Conservation (phyloP, 148 eudicot species). For the Silene latifolia region DNA sequence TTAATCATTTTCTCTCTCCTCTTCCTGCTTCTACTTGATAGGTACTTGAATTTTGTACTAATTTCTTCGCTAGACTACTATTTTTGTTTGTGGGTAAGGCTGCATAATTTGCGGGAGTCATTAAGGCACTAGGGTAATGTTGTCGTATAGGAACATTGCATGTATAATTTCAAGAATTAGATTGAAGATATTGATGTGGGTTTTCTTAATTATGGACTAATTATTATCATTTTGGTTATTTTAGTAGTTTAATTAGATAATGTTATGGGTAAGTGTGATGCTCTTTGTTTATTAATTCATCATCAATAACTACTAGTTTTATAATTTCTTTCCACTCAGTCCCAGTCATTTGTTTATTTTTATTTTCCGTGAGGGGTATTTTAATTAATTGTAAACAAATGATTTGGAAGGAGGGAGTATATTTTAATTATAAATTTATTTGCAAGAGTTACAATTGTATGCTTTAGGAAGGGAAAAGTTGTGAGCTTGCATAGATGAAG, state of each 20-base stretch:
- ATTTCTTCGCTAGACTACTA: background rate
- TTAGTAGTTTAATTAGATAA: too few species aligned
- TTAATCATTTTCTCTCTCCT: slow-evolving; percentile 10
- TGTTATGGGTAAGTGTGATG: background rate
- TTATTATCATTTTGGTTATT: background rate
- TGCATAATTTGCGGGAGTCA: too few species aligned
- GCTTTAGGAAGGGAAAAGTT: background rate
- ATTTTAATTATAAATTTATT: background rate
- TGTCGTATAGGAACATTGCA: background rate
- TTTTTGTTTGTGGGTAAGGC: background rate
- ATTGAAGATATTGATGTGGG: background rate
- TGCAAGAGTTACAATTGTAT: background rate
- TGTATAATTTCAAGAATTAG: background rate
- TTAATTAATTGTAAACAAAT: too few species aligned
- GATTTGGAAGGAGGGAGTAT: background rate
- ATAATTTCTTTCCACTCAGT: background rate
- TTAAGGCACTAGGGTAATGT: too few species aligned
- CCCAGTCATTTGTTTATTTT: background rate
- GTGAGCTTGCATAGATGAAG: background rate
- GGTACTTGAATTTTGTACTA: slow-evolving; percentile 7
- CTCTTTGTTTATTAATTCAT: background rate
- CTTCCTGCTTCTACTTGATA: slow-evolving; percentile 23
- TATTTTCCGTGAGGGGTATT: background rate
- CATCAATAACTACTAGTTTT: background rate
- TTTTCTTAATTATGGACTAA: background rate